Conservation (phyloP, 805 yeast species). For the Jamesozyma lodderae region DNA sequence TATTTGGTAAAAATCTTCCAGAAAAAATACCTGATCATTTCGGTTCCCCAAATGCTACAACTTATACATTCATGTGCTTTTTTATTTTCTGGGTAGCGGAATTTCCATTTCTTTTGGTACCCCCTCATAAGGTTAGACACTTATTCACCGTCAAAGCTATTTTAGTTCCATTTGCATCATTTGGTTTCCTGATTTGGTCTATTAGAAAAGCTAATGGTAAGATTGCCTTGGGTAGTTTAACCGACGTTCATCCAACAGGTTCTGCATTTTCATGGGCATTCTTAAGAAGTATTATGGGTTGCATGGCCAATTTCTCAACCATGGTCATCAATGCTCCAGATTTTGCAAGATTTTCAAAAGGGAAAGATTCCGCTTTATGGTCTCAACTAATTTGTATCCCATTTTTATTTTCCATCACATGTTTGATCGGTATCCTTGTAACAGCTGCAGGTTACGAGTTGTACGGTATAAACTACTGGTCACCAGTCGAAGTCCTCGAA, state of each 20-base stretch:
- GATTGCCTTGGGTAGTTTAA: conserved; percentile 22
- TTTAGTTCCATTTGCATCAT: conserved; percentile 73
- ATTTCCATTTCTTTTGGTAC: conserved; percentile 71
- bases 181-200: conserved; percentile 79
- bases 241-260: conserved; percentile 16
- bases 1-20: conserved; percentile 60
- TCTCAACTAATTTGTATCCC: conserved; percentile 58
- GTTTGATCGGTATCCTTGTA: conserved; percentile 69
- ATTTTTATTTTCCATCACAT: conserved; percentile 59
- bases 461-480: conserved; percentile 36
- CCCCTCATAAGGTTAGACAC: conserved; percentile 76
- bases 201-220: conserved; percentile 65
- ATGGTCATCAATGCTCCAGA: conserved; percentile 76
- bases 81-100: conserved; percentile 76
- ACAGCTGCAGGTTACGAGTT: conserved; percentile 52
- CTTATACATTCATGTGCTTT: conserved; percentile 65
- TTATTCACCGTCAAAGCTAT: conserved; percentile 75
- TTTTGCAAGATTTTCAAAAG: conserved; percentile 63
- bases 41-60: conserved; percentile 50
- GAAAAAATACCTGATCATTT: conserved; percentile 56
- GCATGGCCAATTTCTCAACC: conserved; percentile 73
- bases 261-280: conserved; percentile 52
- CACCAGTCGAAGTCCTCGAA: conserved; percentile 50
- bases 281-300: conserved; percentile 59
- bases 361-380: conserved; percentile 36